A percentile compares a stretch with the other conserved stretches of the same genome.
Conservation (phyloP, 2,329 filamentous ascomycete genomes). For the Myriosclerotinia curreyana region DNA sequence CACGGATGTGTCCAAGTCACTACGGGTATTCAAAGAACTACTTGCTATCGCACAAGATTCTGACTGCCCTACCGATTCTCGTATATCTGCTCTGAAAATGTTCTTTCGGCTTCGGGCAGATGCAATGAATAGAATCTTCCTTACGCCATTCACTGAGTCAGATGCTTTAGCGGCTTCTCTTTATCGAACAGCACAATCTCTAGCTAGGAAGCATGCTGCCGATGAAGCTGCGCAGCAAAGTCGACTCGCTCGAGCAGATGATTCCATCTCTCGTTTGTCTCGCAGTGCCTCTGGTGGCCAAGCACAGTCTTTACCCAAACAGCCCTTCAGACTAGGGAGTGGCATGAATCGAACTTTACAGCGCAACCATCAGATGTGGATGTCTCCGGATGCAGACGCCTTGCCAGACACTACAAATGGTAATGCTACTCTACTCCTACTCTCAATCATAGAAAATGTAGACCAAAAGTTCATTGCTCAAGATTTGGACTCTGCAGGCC, state of each 20-base stretch:
- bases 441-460: conserved; percentile 29
- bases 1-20: conserved; percentile 61
- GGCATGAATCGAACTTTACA: conserved; percentile 35
- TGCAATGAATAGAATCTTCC: conserved; percentile 71
- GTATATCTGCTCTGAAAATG: conserved; percentile 71
- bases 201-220: conserved; percentile 43
- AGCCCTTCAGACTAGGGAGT: conserved; percentile 37
- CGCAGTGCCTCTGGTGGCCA: conserved; percentile 39
- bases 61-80: conserved; percentile 63
- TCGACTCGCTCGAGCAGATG: conserved; percentile 41
- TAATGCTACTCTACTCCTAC: conserved; percentile 38
- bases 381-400: conserved; percentile 54
- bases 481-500: background rate
- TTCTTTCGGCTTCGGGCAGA: conserved; percentile 82
- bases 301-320: conserved; percentile 39
- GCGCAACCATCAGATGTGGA: conserved; percentile 55
- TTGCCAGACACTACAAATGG: conserved; percentile 47
- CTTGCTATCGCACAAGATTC: conserved; percentile 60
- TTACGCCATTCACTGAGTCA: conserved; percentile 68
- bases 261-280: conserved; percentile 34
- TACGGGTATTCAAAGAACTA: conserved; percentile 59
- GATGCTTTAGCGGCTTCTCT: conserved; percentile 69
- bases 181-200: conserved; percentile 58
- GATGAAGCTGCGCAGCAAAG: conserved; percentile 44
- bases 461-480: conserved; percentile 8